Percentiles rank a stretch among this genome's conserved stretches.
These are phyloP conservation scores for Xylaria sp. DNA, from an alignment of 2,329 filamentous ascomycete genomes.

Conservation along the genomic window DNA sequence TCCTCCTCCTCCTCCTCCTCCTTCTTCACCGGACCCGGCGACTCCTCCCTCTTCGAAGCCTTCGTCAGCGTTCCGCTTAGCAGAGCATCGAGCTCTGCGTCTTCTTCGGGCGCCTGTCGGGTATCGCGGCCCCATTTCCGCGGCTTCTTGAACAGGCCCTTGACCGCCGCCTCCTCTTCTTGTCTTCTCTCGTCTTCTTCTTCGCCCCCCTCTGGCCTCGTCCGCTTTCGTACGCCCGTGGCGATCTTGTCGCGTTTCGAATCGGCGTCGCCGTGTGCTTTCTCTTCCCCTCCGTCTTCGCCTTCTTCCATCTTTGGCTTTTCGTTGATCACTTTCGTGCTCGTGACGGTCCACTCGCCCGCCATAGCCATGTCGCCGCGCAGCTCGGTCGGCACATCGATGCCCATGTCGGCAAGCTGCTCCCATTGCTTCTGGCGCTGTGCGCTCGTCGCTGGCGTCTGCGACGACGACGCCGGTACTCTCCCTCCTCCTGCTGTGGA, in stretches of 20 bases:
- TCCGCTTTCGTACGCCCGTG: slow-evolving; percentile 63
- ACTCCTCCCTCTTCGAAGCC: slow-evolving; percentile 33
- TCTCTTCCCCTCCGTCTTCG: too few species aligned
- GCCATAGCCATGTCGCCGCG: slow-evolving; percentile 82
- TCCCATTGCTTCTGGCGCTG: slow-evolving; percentile 83
- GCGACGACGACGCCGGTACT: slow-evolving; percentile 6
- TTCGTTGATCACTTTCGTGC: slow-evolving; percentile 60
- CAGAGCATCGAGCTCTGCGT: slow-evolving; percentile 65
- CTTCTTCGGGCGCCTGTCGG: slow-evolving; percentile 52
- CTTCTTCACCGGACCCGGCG: slow-evolving; percentile 12
- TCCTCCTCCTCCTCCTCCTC: slow-evolving; percentile 29
- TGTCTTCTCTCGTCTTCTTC: slow-evolving; percentile 58
- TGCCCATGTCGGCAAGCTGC: slow-evolving; percentile 84
- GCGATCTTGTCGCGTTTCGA: slow-evolving; percentile 48
- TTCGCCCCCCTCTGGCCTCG: slow-evolving; percentile 42
- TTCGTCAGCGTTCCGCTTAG: slow-evolving; percentile 44
- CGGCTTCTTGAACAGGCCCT: slow-evolving; percentile 62
- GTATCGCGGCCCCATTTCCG: slow-evolving; percentile 57
- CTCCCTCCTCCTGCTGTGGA: slow-evolving; percentile 7
- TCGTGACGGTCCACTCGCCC: slow-evolving; percentile 82
- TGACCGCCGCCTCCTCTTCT: slow-evolving; percentile 62
- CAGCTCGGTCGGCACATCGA: slow-evolving; percentile 79
- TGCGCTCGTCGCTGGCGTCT: slow-evolving; percentile 52
- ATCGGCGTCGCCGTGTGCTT: too few species aligned
- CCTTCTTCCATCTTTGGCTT: slow-evolving; percentile 42